Evolutionary conservation across 371 early-diverging fungal genomes (phyloP), one percentile per base, ranked within the genome.

Genomic region (Mortierella sp.): DNA sequence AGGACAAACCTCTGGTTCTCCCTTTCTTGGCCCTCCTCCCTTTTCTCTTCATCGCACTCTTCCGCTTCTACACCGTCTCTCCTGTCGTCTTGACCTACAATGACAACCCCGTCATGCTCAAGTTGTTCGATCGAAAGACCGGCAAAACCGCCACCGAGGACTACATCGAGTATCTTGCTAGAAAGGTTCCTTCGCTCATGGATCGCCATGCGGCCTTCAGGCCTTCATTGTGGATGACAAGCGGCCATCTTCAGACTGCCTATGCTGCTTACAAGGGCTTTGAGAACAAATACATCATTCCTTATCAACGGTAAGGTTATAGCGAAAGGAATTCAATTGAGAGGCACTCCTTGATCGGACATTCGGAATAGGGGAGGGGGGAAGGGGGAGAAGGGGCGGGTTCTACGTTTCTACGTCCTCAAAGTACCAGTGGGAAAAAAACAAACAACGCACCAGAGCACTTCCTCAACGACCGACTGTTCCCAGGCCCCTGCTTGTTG

Each of bases 241-340:
- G 82, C 61, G 87, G 89, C 18, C 89, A 87, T 68, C 67, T 87
- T 21, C 89, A 89, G 72, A 89, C 89, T 26, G 86, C 76, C 18
- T 87, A 85, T 80, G 88, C 89, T 55, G 83, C 87, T 27, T 86
- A 79, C 47, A 27, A 63, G 60, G 54, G 78, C 60, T 59, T 71
- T 74, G 34, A 81, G 71, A 24, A 59, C 46, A 16, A 56, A 71
- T 60, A 71, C 28, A 68, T 70, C 26, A 82, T 90, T 26, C 51
- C 64, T 10, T 90, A 89, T 64, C 83, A 89, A 60, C 74, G 90
- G 85, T 87, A 78, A 43, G 55, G n/a, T n/a, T n/a, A n/a, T n/a
- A n/a, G n/a, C n/a, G n/a, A n/a, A n/a, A n/a, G n/a, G n/a, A n/a
- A n/a, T n/a, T n/a, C n/a, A n/a, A n/a, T n/a, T n/a, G n/a, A n/a